Conservation (phyloP, 2,329 filamentous ascomycete genomes). For the Neonectria punicea region DNA sequence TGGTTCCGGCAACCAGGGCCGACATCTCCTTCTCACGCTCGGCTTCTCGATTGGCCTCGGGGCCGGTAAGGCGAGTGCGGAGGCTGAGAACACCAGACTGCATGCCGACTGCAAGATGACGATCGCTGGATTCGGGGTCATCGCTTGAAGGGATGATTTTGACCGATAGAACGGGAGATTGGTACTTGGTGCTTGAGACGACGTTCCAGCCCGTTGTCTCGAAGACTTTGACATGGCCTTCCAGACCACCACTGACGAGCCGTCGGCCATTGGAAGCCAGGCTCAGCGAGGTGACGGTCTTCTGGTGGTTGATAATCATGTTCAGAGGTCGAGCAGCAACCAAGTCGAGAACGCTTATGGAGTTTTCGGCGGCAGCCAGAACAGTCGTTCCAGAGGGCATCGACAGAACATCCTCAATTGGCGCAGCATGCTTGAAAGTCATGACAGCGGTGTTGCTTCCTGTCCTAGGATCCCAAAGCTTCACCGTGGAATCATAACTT, state of each 20-base stretch:
- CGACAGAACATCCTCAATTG: conserved; percentile 88
- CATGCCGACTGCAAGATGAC: conserved; percentile 95
- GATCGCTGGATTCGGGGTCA: conserved; percentile 72
- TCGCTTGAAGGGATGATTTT: conserved; percentile 69
- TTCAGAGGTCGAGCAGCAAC: conserved; percentile 89
- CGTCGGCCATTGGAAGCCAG: conserved; percentile 83
- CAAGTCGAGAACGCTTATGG: conserved; percentile 91
- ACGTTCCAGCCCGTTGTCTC: conserved; percentile 96
- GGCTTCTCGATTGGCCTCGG: conserved; percentile 79
- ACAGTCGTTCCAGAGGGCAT: conserved; percentile 88
- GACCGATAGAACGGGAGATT: conserved; percentile 87
- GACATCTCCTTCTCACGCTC: conserved; percentile 88
- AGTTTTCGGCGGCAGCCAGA: conserved; percentile 84
- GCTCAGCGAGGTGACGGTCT: conserved; percentile 91
- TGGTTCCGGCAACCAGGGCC: conserved; percentile 79
- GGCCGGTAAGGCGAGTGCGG: conserved; percentile 85
- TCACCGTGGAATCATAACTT: conserved; percentile 93
- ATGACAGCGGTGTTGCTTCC: conserved; percentile 76
- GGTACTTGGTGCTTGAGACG: conserved; percentile 93
- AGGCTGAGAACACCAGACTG: conserved; percentile 92
- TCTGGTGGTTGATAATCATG: conserved; percentile 93
- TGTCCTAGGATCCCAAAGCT: conserved; percentile 89
- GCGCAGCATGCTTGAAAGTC: conserved; percentile 93
- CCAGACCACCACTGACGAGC: conserved; percentile 87
- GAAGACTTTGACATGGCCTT: conserved; percentile 97